Percentiles rank a stretch among this genome's conserved stretches.
These are phyloP conservation scores for Lipomyces sp. DNA, from an alignment of 805 yeast species.

Conservation along the genomic window DNA sequence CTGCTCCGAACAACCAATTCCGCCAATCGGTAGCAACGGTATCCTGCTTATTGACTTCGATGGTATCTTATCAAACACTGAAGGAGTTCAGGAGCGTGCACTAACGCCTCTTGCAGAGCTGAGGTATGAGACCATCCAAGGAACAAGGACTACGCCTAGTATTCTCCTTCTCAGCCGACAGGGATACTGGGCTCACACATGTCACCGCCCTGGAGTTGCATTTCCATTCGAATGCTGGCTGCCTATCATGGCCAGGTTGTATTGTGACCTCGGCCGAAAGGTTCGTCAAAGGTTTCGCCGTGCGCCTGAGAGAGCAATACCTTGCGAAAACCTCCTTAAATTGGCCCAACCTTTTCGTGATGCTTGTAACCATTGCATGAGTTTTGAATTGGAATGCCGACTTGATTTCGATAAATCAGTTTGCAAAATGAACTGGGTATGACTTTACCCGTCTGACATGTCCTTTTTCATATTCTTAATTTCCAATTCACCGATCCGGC, in stretches of 20 bases:
- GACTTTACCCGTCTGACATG: neutral
- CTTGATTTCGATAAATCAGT: neutral
- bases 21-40: neutral
- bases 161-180: neutral
- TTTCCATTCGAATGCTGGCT: neutral
- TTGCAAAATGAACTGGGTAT: neutral
- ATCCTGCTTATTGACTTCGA: neutral
- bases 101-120: neutral
- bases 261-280: neutral
- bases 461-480: neutral
- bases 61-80: neutral
- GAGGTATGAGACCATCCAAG: neutral
- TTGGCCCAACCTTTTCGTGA: neutral
- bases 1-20: neutral
- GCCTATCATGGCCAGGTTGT: slow-evolving; percentile 1
- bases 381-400: neutral
- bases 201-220: neutral
- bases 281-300: neutral
- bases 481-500: neutral
- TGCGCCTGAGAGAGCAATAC: neutral
- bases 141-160: neutral
- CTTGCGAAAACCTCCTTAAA: neutral
- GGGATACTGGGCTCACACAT: neutral
- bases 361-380: neutral
- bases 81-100: neutral